phyloP scores from a whole-genome alignment of 306 rosid species.

The Boehmeria nivea region DNA sequence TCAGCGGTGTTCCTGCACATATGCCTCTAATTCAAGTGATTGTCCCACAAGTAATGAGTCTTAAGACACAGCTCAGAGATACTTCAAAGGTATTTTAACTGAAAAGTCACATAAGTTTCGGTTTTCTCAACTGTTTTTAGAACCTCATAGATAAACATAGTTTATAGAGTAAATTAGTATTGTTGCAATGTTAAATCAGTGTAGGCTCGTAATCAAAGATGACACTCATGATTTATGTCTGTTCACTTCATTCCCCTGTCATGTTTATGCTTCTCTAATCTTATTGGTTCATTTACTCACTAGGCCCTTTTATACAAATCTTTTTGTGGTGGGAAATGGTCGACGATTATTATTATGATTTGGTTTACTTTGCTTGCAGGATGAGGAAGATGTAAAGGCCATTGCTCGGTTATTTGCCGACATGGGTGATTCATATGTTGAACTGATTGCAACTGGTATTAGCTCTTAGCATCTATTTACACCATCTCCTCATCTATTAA shows the following conservation, averaged over 20 bases:
- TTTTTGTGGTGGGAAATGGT: background rate
- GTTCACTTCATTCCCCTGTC: background rate
- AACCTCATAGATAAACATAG: slow-evolving; percentile 6
- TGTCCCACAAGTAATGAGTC: slow-evolving; percentile 93
- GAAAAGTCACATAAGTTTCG: slow-evolving; percentile 16
- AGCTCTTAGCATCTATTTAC: background rate
- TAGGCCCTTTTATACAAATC: background rate
- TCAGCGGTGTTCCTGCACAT: slow-evolving; percentile 65
- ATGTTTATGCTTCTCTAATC: slow-evolving; percentile 6
- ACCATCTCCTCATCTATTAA: too few relatives aligned
- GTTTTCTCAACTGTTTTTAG: slow-evolving; percentile 2
- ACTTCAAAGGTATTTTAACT: slow-evolving; percentile 67
- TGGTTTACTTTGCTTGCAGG: slow-evolving; percentile 43
- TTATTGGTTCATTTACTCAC: background rate
- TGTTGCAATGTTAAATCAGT: too few relatives aligned
- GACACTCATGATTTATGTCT: background rate
- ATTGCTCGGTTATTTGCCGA: slow-evolving; percentile 96
- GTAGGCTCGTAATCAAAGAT: background rate
- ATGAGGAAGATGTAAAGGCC: slow-evolving; percentile 99
- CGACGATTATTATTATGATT: slow-evolving; percentile 1
- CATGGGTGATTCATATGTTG: slow-evolving; percentile 98
- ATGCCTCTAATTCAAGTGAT: slow-evolving; percentile 92
- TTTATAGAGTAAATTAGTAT: background rate
- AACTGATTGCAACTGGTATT: slow-evolving; percentile 83
- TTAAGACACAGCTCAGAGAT: slow-evolving; percentile 88